Evolutionary conservation across 2,329 filamentous ascomycete species (phyloP).

Genomic region (Beauveria pseudobassiana): DNA sequence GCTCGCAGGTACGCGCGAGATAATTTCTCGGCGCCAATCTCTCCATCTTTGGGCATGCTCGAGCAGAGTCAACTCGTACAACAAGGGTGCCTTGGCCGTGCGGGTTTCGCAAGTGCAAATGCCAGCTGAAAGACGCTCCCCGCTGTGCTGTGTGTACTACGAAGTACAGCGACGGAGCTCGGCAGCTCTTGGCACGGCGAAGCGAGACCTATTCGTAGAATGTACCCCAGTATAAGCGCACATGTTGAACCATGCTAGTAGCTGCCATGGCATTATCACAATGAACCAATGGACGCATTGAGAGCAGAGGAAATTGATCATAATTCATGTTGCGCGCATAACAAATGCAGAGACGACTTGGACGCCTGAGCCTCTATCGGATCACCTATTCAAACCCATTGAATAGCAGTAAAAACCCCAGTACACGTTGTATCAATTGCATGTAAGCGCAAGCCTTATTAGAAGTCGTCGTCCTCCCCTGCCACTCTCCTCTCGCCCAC

Average conservation of each 20-base stretch:
- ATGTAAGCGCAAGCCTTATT: background rate
- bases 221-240: too few species aligned
- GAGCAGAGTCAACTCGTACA: background rate
- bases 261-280: background rate
- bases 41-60: background rate
- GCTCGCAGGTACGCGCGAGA: background rate
- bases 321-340: background rate
- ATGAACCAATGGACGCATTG: background rate
- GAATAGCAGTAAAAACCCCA: background rate
- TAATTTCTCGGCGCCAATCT: background rate
- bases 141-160: too few species aligned
- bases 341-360: background rate
- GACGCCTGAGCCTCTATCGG: background rate
- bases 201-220: too few species aligned
- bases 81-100: background rate
- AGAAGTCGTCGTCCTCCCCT: conserved; percentile 45
- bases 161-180: too few species aligned
- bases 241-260: too few species aligned
- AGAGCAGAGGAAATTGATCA: background rate
- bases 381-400: background rate
- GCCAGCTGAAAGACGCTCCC: background rate
- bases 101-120: background rate
- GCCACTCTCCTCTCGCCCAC: conserved; percentile 64
- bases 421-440: background rate
- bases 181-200: too few species aligned